These are phyloP conservation scores for Tetrahymena malaccensis DNA, from an alignment of 73 alveolate genomes.

Conservation along the genomic window DNA sequence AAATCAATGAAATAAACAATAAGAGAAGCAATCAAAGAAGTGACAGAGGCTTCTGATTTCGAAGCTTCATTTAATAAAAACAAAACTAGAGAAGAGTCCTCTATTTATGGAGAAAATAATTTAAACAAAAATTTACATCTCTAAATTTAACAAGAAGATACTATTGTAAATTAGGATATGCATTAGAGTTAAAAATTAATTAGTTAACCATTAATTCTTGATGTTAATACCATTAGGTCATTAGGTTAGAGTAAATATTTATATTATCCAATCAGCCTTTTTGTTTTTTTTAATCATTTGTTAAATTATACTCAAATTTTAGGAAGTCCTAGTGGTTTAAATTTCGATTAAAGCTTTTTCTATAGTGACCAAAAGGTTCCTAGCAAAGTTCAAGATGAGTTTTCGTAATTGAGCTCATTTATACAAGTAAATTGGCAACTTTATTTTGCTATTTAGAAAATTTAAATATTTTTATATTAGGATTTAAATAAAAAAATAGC, in stretches of 20 bases:
- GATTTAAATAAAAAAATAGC: neutral
- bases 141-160: neutral
- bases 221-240: neutral
- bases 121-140: neutral
- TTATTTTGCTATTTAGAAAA: neutral
- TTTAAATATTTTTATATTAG: neutral
- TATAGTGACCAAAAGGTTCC: neutral
- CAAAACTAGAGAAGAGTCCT: neutral
- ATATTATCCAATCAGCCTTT: neutral
- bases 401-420: neutral
- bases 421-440: neutral
- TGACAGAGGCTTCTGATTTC: neutral
- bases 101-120: neutral
- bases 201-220: neutral
- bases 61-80: neutral
- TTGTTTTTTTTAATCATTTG: neutral
- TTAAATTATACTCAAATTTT: neutral
- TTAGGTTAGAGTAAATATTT: neutral
- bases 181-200: neutral
- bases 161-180: neutral
- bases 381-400: neutral
- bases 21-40: neutral
- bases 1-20: neutral
- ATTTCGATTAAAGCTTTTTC: neutral
- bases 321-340: neutral